These are phyloP conservation scores for Apiospora marii DNA, from an alignment of 2,329 filamentous ascomycete genomes.

Conservation along the genomic window DNA sequence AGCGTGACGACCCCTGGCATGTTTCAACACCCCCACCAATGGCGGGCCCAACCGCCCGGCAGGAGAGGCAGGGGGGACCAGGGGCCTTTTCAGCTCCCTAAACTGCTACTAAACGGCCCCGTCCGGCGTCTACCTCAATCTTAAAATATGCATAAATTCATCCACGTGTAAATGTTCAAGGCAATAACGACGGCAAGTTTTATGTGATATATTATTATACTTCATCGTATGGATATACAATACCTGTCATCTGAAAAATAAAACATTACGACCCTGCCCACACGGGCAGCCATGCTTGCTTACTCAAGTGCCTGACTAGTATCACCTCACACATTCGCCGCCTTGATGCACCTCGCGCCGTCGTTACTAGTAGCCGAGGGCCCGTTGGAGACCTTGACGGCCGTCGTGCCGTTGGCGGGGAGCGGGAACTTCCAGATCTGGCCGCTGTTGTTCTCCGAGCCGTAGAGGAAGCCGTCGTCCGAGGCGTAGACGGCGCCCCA, in stretches of 20 bases:
- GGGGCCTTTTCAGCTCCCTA: not conserved
- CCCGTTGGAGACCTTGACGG: constrained; percentile 23
- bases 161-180: not conserved
- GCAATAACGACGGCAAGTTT: too few species aligned
- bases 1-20: constrained; percentile 12
- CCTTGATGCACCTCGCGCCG: constrained; percentile 27
- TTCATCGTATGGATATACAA: not conserved
- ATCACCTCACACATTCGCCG: not conserved
- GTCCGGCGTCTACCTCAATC: not conserved
- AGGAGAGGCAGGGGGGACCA: not conserved
- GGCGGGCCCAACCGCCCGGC: not conserved
- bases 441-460: constrained; percentile 33
- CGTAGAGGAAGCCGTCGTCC: constrained; percentile 32
- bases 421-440: constrained; percentile 36
- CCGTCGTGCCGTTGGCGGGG: constrained; percentile 8
- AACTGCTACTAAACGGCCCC: not conserved
- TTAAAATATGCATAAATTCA: constrained; percentile 4
- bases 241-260: too few species aligned
- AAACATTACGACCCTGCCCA: too few species aligned
- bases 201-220: not conserved
- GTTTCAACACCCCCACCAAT: constrained; percentile 15
- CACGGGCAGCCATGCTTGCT: not conserved
- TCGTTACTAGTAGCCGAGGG: constrained; percentile 26
- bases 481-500: constrained; percentile 33
- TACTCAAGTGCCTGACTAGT: not conserved